A percentile compares a stretch with the other conserved stretches of the same genome.
Conservation (phyloP, 139 green algal genomes). For the Tetraselmis chui region DNA sequence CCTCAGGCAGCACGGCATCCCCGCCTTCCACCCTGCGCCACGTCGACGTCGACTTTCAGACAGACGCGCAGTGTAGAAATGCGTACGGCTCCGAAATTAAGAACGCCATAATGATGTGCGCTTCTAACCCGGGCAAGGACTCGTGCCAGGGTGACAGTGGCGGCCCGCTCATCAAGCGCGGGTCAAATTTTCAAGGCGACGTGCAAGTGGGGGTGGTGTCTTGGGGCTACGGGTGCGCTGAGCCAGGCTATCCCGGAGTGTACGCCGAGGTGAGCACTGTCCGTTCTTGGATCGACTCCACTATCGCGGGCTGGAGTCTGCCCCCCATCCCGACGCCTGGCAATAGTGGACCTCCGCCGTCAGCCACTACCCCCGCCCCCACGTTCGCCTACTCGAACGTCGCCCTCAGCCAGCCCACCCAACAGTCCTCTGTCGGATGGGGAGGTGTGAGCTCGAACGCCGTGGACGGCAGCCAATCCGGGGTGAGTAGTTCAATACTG, state of each 20-base stretch:
- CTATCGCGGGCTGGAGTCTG: too few relatives aligned
- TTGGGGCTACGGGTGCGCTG: background rate
- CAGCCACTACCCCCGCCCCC: too few relatives aligned
- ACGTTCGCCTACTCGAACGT: too few relatives aligned
- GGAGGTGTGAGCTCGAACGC: too few relatives aligned
- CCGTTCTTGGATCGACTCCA: background rate
- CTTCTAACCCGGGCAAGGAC: background rate
- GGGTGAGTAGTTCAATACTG: too few relatives aligned
- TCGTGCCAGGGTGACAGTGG: background rate
- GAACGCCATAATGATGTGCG: background rate
- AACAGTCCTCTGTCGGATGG: too few relatives aligned
- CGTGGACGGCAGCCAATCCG: too few relatives aligned
- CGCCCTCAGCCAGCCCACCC: too few relatives aligned
- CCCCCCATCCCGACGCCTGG: too few relatives aligned
- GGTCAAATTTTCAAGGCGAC: background rate
- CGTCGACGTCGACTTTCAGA: background rate
- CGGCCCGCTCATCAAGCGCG: background rate
- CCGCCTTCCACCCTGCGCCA: background rate
- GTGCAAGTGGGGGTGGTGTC: background rate
- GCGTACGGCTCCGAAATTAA: background rate
- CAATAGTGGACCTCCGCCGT: too few relatives aligned
- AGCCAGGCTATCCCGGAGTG: background rate
- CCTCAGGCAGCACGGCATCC: background rate
- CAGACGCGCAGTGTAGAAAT: background rate
- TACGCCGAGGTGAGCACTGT: background rate